Conservation (phyloP, 495 filamentous ascomycete genomes). For the Neurospora terricola region DNA sequence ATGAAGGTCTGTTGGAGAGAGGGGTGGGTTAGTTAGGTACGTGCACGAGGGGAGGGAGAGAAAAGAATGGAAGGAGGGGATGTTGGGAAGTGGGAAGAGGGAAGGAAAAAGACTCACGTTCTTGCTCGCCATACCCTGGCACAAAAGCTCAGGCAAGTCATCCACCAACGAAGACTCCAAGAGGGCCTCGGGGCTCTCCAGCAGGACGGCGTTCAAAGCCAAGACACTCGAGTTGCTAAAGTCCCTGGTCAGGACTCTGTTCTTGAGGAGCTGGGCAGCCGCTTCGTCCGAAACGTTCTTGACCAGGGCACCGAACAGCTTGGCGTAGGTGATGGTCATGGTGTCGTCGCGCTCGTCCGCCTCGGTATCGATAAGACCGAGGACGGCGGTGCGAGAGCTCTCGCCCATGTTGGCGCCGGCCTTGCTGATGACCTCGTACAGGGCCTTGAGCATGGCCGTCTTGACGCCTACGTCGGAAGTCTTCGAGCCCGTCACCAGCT, state of each 20-base stretch:
- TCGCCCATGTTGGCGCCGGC: conserved; percentile 92
- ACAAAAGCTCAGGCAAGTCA: conserved; percentile 65
- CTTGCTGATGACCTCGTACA: conserved; percentile 94
- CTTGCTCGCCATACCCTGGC: conserved; percentile 66
- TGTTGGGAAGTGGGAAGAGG: neutral
- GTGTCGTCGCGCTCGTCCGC: conserved; percentile 58
- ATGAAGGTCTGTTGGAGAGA: conserved; percentile 52
- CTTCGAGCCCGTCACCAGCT: conserved; percentile 88
- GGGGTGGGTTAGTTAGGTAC: neutral
- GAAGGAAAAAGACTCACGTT: conserved; percentile 42
- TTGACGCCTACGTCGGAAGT: conserved; percentile 80
- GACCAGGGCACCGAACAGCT: conserved; percentile 77
- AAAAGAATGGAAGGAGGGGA: neutral
- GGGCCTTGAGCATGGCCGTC: conserved; percentile 93
- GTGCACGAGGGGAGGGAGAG: neutral
- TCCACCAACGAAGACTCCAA: conserved; percentile 52
- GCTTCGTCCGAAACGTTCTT: conserved; percentile 64
- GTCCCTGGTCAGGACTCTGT: conserved; percentile 62
- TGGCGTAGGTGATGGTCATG: conserved; percentile 81
- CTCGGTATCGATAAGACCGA: conserved; percentile 80
- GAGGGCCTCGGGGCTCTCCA: conserved; percentile 63
- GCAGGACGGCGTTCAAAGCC: conserved; percentile 76
- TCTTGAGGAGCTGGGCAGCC: conserved; percentile 63
- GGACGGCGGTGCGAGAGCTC: conserved; percentile 65
- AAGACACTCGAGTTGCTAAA: conserved; percentile 60